These are phyloP conservation scores for Lanmaoa rubissima DNA, from an alignment of 768 basidiomycete species.

Conservation along the genomic window DNA sequence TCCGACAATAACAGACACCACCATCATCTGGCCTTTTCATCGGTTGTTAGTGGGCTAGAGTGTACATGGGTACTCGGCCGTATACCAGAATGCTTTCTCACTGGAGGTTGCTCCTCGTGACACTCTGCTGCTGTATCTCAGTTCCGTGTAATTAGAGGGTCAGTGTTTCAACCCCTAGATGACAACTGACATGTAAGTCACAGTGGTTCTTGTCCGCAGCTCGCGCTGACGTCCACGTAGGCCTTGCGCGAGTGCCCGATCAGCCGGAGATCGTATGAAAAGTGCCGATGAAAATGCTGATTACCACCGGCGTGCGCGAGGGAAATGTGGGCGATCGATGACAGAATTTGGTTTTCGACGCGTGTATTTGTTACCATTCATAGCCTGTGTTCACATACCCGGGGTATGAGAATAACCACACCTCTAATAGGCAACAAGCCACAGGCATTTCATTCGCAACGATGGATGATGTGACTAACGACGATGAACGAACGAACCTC, in stretches of 20 bases:
- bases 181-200: background rate
- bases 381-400: background rate
- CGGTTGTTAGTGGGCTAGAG: background rate
- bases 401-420: background rate
- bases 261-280: conserved; percentile 3
- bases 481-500: background rate
- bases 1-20: background rate
- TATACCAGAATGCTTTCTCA: background rate
- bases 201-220: background rate
- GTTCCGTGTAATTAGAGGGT: background rate
- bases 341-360: background rate
- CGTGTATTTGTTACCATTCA: background rate
- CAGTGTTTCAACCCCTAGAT: background rate
- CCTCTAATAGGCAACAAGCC: background rate
- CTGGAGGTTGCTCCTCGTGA: too few species aligned
- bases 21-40: background rate
- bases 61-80: background rate
- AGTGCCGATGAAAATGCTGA: background rate
- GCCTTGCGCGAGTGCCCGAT: background rate
- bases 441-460: background rate
- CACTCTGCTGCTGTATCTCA: background rate
- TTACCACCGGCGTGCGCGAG: background rate
- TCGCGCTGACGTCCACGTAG: background rate
- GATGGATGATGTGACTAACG: background rate
- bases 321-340: background rate